These are phyloP conservation scores for Lycium ferocissimum DNA, from an alignment of 257 asterid species.

Conservation along the genomic window DNA sequence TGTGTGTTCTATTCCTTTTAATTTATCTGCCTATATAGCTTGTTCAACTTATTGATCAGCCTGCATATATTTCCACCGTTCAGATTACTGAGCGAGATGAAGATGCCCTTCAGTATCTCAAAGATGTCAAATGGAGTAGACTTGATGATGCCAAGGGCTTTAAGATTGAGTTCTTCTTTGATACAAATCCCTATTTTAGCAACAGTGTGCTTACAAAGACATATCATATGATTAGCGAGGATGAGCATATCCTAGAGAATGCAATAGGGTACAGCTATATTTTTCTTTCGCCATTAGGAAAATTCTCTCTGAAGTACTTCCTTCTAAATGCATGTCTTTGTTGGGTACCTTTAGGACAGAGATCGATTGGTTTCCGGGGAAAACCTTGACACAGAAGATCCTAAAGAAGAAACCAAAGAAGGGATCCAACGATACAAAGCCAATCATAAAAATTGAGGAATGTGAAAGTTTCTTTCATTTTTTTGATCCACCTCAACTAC, in stretches of 20 bases:
- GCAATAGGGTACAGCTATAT: slow-evolving; percentile 71
- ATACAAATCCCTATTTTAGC: slow-evolving; percentile 68
- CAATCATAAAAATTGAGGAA: slow-evolving; percentile 74
- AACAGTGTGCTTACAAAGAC: slow-evolving; percentile 72
- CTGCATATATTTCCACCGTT: neutral
- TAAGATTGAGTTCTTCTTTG: slow-evolving; percentile 73
- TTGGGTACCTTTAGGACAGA: slow-evolving; percentile 57
- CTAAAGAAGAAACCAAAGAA: slow-evolving; percentile 89
- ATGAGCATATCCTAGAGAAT: slow-evolving; percentile 85
- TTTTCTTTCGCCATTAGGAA: neutral
- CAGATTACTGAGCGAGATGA: slow-evolving; percentile 82
- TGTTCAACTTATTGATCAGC: neutral
- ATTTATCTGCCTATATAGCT: neutral
- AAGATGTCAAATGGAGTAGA: slow-evolving; percentile 81
- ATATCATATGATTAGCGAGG: slow-evolving; percentile 92
- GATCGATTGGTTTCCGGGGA: slow-evolving; percentile 85
- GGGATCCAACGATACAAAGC: slow-evolving; percentile 78
- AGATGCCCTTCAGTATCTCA: slow-evolving; percentile 72
- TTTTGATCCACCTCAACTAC: slow-evolving; percentile 90
- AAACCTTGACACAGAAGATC: slow-evolving; percentile 76
- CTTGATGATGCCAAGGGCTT: slow-evolving; percentile 75
- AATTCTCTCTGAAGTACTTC: neutral
- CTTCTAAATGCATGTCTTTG: neutral
- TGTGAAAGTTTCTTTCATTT: slow-evolving; percentile 93
- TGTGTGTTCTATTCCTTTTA: neutral